Conservation (phyloP, 75 land plant species). For the Chamaecyparis obtusa region DNA sequence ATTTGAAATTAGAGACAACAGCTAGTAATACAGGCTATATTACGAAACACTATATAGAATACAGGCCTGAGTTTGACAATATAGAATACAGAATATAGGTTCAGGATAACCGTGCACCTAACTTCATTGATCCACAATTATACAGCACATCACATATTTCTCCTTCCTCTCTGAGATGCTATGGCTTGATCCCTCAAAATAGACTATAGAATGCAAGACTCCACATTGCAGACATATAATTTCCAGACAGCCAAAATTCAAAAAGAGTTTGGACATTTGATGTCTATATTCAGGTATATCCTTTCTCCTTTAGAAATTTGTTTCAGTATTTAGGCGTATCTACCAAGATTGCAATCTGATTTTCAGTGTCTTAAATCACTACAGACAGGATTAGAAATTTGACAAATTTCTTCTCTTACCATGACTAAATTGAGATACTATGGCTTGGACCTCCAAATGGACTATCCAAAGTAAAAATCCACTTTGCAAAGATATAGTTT, state of each 20-base stretch:
- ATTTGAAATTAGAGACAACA: too few relatives aligned
- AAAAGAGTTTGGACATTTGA: conserved; percentile 33
- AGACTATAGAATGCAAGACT: background rate
- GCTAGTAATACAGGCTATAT: conserved; percentile 1
- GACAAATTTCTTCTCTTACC: too few relatives aligned
- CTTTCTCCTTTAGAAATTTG: background rate
- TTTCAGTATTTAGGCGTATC: background rate
- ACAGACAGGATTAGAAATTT: too few relatives aligned
- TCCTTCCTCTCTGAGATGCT: background rate
- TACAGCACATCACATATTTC: conserved; percentile 27
- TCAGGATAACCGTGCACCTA: background rate
- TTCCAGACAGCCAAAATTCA: conserved; percentile 12
- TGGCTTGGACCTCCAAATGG: background rate
- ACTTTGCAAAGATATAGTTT: conserved; percentile 16
- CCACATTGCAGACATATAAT: conserved; percentile 12
- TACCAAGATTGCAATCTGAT: background rate
- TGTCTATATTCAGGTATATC: conserved; percentile 32
- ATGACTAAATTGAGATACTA: conserved; percentile 11
- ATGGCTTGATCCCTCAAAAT: background rate
- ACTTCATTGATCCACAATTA: background rate
- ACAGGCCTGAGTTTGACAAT: too few relatives aligned
- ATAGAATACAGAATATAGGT: background rate
- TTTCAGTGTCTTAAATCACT: background rate
- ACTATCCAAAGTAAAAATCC: background rate
- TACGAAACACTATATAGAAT: background rate